These are phyloP conservation scores for Paragyromitra xinjiangensis DNA, from an alignment of 495 filamentous ascomycete genomes.

Conservation along the genomic window DNA sequence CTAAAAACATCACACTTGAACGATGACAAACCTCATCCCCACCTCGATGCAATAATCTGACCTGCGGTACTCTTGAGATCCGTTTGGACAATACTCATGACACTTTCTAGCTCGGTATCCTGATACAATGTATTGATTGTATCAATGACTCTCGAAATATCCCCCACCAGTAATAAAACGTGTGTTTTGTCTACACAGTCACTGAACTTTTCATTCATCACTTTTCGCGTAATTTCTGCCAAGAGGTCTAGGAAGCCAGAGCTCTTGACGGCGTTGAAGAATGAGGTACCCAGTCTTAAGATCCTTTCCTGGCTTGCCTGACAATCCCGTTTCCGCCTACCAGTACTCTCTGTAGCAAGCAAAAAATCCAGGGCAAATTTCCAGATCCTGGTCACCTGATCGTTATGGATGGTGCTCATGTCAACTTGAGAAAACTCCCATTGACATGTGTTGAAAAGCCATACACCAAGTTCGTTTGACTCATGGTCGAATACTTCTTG, in stretches of 20 bases:
- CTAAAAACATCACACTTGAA: no score
- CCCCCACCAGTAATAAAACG: background rate
- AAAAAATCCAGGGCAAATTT: background rate
- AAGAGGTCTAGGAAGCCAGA: background rate
- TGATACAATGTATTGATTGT: background rate
- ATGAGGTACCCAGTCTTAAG: background rate
- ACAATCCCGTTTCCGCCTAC: slow-evolving; percentile 4
- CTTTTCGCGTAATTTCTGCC: no score
- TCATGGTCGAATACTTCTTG: background rate
- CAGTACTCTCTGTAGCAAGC: slow-evolving; percentile 13
- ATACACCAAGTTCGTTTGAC: background rate
- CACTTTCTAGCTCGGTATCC: background rate
- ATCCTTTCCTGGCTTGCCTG: background rate
- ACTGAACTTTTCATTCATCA: background rate
- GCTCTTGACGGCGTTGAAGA: background rate
- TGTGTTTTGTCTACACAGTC: background rate
- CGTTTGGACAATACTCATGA: no score
- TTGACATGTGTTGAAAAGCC: slow-evolving; percentile 5
- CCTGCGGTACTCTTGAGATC: no score
- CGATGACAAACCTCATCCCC: no score
- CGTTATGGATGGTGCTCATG: no score
- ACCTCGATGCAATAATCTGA: no score
- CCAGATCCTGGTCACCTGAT: background rate
- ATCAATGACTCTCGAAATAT: background rate
- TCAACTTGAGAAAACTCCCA: no score